Conservation (phyloP, 2,329 filamentous ascomycete species). For the Calcarisporium arbuscula region DNA sequence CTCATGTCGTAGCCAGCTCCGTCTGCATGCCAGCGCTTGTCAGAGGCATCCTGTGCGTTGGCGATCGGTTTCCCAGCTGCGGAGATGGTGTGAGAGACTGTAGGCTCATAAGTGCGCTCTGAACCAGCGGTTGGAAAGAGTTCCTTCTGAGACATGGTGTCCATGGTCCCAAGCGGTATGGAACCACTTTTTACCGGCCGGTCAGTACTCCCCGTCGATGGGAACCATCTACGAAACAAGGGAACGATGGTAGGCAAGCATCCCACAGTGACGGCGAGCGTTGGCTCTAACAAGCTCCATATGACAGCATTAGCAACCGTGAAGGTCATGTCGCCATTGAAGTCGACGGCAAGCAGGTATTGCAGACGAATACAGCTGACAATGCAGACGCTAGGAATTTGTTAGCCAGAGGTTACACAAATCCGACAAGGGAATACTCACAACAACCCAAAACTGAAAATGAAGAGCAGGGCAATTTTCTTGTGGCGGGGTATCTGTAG, state of each 20-base stretch:
- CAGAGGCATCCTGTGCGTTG: not conserved
- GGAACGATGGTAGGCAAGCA: slow-evolving; percentile 1
- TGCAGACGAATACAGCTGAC: slow-evolving; percentile 27
- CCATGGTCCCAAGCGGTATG: not conserved
- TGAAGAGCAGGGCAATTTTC: slow-evolving; percentile 20
- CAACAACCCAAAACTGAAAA: slow-evolving; percentile 25
- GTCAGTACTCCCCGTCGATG: not conserved
- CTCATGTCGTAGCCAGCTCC: not conserved
- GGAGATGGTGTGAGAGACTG: not conserved
- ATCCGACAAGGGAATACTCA: too few relatives aligned
- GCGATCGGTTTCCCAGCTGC: not conserved
- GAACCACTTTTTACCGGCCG: not conserved
- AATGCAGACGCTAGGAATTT: slow-evolving; percentile 24
- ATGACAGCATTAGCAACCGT: slow-evolving; percentile 2
- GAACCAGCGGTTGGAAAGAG: not conserved
- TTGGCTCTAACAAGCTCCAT: slow-evolving; percentile 1
- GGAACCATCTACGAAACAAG: slow-evolving; percentile 1
- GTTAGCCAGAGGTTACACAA: too few relatives aligned
- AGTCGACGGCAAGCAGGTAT: slow-evolving; percentile 1
- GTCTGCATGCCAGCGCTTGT: not conserved
- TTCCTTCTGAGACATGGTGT: not conserved
- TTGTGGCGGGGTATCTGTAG: slow-evolving; percentile 23
- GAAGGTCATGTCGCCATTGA: slow-evolving; percentile 1
- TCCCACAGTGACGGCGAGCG: slow-evolving; percentile 1
- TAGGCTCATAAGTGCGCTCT: not conserved